phyloP scores from a whole-genome alignment of 352 stramenopile genomes.

The Globisporangium splendens region DNA sequence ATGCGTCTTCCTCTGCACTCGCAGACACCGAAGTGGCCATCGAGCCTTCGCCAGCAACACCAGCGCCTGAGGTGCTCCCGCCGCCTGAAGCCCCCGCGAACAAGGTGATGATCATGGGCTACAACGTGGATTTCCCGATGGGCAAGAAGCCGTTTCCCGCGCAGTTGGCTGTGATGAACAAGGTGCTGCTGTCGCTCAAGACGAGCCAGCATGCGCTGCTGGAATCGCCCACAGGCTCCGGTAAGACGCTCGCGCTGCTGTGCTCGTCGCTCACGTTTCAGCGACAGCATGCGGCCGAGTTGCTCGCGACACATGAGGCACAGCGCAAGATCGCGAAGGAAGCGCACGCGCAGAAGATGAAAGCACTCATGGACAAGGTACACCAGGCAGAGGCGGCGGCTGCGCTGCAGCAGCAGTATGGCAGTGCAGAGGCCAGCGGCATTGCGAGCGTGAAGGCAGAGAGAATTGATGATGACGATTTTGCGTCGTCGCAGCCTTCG shows the following conservation, averaged over 20 bases:
- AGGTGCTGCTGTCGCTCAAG: conserved; percentile 79
- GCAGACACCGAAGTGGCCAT: too few relatives aligned
- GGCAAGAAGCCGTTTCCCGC: conserved; percentile 83
- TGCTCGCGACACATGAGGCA: conserved; percentile 24
- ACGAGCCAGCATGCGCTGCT: conserved; percentile 76
- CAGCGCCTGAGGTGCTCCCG: background rate
- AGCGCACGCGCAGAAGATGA: conserved; percentile 7
- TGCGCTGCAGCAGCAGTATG: conserved; percentile 1
- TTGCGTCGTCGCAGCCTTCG: conserved; percentile 32
- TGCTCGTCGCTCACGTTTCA: conserved; percentile 85
- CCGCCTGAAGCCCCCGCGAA: conserved; percentile 2
- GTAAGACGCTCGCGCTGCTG: conserved; percentile 83
- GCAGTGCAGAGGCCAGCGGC: background rate
- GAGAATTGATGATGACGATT: conserved; percentile 33
- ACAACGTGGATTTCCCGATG: conserved; percentile 70
- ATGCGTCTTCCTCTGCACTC: too few relatives aligned
- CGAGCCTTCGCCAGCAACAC: background rate
- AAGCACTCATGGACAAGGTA: conserved; percentile 8
- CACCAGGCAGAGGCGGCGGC: conserved; percentile 1
- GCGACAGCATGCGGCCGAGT: conserved; percentile 40
- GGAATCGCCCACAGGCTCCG: conserved; percentile 80
- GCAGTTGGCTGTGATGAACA: conserved; percentile 86
- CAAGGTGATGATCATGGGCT: conserved; percentile 81
- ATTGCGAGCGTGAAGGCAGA: conserved; percentile 12
- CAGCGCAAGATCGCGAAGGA: conserved; percentile 11